Percentiles rank a stretch among this genome's conserved stretches.
These are phyloP conservation scores for Lumnitzera littorea DNA, from an alignment of 345 rosid species.

Conservation along the genomic window DNA sequence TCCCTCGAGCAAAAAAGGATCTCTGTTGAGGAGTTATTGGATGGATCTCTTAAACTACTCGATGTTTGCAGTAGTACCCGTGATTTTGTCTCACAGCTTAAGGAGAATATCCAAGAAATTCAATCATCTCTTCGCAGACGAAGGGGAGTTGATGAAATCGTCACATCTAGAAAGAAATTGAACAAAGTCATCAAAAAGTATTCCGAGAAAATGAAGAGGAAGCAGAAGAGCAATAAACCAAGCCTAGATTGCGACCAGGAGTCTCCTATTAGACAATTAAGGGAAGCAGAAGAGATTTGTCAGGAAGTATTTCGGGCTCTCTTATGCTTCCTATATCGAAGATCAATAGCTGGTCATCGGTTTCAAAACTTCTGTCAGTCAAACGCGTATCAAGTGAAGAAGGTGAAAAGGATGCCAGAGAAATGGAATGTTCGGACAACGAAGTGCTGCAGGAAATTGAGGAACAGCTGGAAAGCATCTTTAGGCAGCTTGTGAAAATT, in stretches of 20 bases:
- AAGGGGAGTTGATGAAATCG: slow-evolving; percentile 10
- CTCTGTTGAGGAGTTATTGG: slow-evolving; percentile 23
- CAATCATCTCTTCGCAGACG: slow-evolving; percentile 28
- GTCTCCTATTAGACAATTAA: slow-evolving; percentile 13
- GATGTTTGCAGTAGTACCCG: slow-evolving; percentile 30
- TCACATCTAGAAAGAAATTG: slow-evolving; percentile 23
- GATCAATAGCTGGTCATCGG: slow-evolving; percentile 4
- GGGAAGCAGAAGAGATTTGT: slow-evolving; percentile 24
- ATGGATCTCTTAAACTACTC: slow-evolving; percentile 31
- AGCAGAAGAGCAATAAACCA: slow-evolving; percentile 3
- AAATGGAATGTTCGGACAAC: background rate
- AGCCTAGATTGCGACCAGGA: background rate
- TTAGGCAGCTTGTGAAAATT: slow-evolving; percentile 14
- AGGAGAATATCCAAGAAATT: slow-evolving; percentile 19
- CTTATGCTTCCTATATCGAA: slow-evolving; percentile 12
- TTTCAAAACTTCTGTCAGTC: slow-evolving; percentile 15
- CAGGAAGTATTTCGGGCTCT: slow-evolving; percentile 20
- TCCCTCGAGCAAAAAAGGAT: background rate
- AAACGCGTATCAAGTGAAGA: slow-evolving; percentile 15
- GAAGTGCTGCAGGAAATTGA: slow-evolving; percentile 8
- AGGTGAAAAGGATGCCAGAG: background rate
- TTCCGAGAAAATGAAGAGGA: slow-evolving; percentile 12
- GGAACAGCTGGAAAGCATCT: slow-evolving; percentile 13
- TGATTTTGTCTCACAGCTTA: slow-evolving; percentile 29
- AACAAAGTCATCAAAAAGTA: slow-evolving; percentile 13